Base-by-base conservation (phyloP, 1,284 basidiomycete genomes). In the Ganoderma leucocontextum region DNA sequence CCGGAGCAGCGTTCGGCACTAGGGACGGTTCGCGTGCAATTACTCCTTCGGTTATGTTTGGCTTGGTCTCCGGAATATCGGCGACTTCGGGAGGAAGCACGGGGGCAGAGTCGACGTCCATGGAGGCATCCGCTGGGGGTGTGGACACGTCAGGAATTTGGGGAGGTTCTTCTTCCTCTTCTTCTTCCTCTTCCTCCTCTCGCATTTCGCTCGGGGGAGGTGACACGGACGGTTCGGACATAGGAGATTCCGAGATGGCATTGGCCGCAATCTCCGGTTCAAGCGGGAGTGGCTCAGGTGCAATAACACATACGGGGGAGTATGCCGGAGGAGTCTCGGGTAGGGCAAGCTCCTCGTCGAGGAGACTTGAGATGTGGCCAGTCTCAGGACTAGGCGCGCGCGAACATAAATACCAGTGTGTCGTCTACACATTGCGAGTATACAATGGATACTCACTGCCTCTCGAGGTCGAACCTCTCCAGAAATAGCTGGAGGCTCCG, bases 401-500 rank as follows among this genome's bases (percentile, higher is more conserved):
- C 29, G 9, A 58, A 5, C 36, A 25, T 25, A 15, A 60, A 41
- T 38, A 42, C 22, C 22, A n/a, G 58, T 39, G 58, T 17, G 22
- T 25, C 22, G 22, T 17, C 58, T 41, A 5, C 39, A 41, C n/a
- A 41, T 3, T 12, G 22, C 58, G 13, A 55, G 52, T 33, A 55
- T 55, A 60, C 3, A 6, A 38, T 13, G 47, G 4, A 39, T 33
- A 79, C 86, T 72, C 78, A 89, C 85, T 86, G 80, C 70, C 82
- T 80, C 53, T 78, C 72, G 61, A 91, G 75, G 76, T 89, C 85
- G 73, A 87, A 87, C 73, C 82, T 82, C 59, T 84, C 82, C 68
- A 91, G 73, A 76, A 91, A 91, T 47, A 76, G 74, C 58, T 81
- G 79, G 25, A 89, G 67, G 33, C 80, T 84, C 39, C 82, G 82